A percentile compares a stretch with the other conserved stretches of the same genome.
These are phyloP conservation scores for Funneliformis mosseae DNA, from an alignment of 192 early-diverging fungal genomes.

Conservation along the genomic window DNA sequence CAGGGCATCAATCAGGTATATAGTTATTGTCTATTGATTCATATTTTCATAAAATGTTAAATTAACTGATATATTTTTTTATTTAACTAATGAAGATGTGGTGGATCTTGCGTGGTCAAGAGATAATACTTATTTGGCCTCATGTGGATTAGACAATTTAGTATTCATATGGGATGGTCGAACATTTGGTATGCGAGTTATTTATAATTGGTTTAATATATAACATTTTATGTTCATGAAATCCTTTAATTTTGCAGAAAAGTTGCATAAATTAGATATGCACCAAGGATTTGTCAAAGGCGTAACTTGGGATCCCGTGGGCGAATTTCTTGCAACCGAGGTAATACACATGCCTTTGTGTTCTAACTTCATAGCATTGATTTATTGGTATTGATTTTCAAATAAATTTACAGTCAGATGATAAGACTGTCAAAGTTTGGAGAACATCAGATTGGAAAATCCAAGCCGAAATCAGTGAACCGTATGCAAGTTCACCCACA, in stretches of 20 bases:
- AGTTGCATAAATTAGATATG: conserved; percentile 62
- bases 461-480: conserved; percentile 72
- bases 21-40: neutral
- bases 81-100: conserved; percentile 65
- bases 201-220: neutral
- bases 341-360: too few relatives aligned
- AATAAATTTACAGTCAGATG: conserved; percentile 68
- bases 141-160: conserved; percentile 83
- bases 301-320: conserved; percentile 93
- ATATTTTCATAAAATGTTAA: neutral
- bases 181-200: conserved; percentile 74
- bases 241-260: conserved; percentile 41
- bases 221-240: neutral
- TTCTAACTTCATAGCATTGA: neutral
- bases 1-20: conserved; percentile 79
- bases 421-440: conserved; percentile 87
- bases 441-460: conserved; percentile 83
- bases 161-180: conserved; percentile 85
- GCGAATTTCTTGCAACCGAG: conserved; percentile 90
- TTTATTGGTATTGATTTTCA: neutral
- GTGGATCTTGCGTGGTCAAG: conserved; percentile 92
- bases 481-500: conserved; percentile 76
- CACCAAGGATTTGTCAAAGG: conserved; percentile 96
- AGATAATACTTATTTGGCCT: conserved; percentile 82
- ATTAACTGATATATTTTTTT: neutral